Evolutionary conservation across 2,329 filamentous ascomycete genomes (phyloP).

Genomic region (Tolypocladium ophioglossoides): DNA sequence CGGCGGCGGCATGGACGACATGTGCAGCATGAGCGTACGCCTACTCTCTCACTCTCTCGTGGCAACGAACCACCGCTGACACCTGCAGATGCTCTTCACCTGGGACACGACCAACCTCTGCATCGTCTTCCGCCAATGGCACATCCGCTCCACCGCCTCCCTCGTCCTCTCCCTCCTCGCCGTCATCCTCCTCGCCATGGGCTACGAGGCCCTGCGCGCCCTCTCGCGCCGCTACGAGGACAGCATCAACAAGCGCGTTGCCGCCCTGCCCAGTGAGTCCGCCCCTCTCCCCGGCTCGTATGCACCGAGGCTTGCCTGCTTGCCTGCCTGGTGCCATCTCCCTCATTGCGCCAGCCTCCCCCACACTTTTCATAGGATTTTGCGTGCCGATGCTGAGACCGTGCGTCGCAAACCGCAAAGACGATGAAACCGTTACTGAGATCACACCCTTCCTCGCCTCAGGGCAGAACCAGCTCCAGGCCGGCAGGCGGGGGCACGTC

Average conservation of each 20-base stretch:
- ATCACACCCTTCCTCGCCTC: slow-evolving; percentile 51
- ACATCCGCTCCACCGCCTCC: slow-evolving; percentile 60
- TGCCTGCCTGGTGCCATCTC: background rate
- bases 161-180: slow-evolving; percentile 75
- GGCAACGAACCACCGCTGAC: background rate
- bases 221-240: slow-evolving; percentile 67
- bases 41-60: too few relatives aligned
- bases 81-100: slow-evolving; percentile 83
- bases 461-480: slow-evolving; percentile 59
- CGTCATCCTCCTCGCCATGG: slow-evolving; percentile 75
- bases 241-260: slow-evolving; percentile 34
- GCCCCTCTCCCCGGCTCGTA: background rate
- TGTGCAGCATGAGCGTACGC: slow-evolving; percentile 83
- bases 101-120: slow-evolving; percentile 92
- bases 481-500: slow-evolving; percentile 60
- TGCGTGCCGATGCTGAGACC: slow-evolving; percentile 20
- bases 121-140: slow-evolving; percentile 92
- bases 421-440: slow-evolving; percentile 45
- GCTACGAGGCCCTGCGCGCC: slow-evolving; percentile 83
- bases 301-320: background rate
- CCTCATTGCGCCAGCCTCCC: slow-evolving; percentile 1
- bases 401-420: slow-evolving; percentile 7
- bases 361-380: slow-evolving; percentile 5
- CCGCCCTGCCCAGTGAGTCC: slow-evolving; percentile 43
- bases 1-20: slow-evolving; percentile 42